Evolutionary conservation across 371 early-diverging fungal genomes (phyloP).

Genomic region (Mucor plumbeus): DNA sequence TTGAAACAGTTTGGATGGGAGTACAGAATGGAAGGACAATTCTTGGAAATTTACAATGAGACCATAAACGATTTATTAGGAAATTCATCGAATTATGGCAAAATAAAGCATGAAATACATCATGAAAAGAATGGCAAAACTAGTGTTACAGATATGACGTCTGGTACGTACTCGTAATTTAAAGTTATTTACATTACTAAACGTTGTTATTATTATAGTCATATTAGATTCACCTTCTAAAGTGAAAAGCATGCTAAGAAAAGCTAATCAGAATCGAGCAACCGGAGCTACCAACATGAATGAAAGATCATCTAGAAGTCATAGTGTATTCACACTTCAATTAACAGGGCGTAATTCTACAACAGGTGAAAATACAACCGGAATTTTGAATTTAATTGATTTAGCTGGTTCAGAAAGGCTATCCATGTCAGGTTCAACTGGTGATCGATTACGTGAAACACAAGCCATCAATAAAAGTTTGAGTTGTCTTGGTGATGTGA

Average conservation of each 20-base stretch:
- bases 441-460: slow-evolving; percentile 93
- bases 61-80: slow-evolving; percentile 86
- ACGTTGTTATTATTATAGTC: slow-evolving; percentile 30
- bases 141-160: slow-evolving; percentile 76
- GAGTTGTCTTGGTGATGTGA: slow-evolving; percentile 93
- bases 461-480: slow-evolving; percentile 98
- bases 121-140: slow-evolving; percentile 79
- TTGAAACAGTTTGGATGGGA: slow-evolving; percentile 85
- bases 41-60: slow-evolving; percentile 98
- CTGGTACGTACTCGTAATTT: slow-evolving; percentile 39
- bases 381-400: slow-evolving; percentile 93
- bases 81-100: slow-evolving; percentile 42
- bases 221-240: slow-evolving; percentile 69
- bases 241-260: slow-evolving; percentile 73
- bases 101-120: slow-evolving; percentile 82
- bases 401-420: slow-evolving; percentile 98
- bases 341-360: slow-evolving; percentile 75
- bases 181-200: too few species aligned
- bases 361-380: slow-evolving; percentile 75
- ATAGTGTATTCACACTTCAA: slow-evolving; percentile 89
- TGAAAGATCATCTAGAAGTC: slow-evolving; percentile 94
- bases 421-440: slow-evolving; percentile 85
- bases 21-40: slow-evolving; percentile 87
- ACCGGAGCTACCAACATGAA: slow-evolving; percentile 95
- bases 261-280: slow-evolving; percentile 83